A percentile compares a stretch with the other conserved stretches of the same genome.
phyloP scores from a whole-genome alignment of 2,329 filamentous ascomycete species.

The Botryotinia calthae region DNA sequence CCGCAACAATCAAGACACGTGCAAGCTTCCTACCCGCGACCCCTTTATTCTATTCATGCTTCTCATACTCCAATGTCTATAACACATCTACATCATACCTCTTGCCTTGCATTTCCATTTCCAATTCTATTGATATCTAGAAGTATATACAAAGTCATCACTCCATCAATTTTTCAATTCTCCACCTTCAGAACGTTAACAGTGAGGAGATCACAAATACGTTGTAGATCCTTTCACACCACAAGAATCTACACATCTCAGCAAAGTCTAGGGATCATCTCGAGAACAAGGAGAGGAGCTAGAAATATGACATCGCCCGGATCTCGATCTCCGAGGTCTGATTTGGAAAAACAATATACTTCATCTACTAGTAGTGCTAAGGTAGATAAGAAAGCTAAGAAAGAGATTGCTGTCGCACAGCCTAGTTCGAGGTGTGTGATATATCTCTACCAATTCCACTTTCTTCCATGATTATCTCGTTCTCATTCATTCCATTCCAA shows the following conservation, averaged over 20 bases:
- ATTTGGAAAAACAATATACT: constrained; percentile 37
- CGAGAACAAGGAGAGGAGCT: background rate
- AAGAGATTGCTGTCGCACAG: constrained; percentile 46
- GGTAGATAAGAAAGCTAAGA: constrained; percentile 26
- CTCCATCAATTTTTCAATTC: background rate
- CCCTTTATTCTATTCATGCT: background rate
- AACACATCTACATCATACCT: background rate
- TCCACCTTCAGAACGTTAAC: background rate
- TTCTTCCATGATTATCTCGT: background rate
- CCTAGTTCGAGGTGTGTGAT: constrained; percentile 60
- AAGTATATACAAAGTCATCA: background rate
- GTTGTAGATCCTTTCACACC: too few relatives aligned
- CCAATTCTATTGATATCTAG: background rate
- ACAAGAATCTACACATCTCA: background rate
- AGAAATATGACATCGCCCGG: constrained; percentile 18
- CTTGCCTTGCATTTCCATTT: background rate
- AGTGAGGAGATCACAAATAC: background rate
- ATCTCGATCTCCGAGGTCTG: constrained; percentile 9
- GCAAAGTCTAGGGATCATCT: background rate
- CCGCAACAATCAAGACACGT: background rate
- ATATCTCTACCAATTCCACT: background rate
- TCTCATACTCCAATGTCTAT: background rate
- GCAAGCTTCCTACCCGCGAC: background rate
- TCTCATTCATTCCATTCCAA: background rate
- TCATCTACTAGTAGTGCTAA: constrained; percentile 28